A percentile compares a stretch with the other conserved stretches of the same genome.
Conservation (phyloP, 805 yeast species). For the Yamadazyma laniorum region DNA sequence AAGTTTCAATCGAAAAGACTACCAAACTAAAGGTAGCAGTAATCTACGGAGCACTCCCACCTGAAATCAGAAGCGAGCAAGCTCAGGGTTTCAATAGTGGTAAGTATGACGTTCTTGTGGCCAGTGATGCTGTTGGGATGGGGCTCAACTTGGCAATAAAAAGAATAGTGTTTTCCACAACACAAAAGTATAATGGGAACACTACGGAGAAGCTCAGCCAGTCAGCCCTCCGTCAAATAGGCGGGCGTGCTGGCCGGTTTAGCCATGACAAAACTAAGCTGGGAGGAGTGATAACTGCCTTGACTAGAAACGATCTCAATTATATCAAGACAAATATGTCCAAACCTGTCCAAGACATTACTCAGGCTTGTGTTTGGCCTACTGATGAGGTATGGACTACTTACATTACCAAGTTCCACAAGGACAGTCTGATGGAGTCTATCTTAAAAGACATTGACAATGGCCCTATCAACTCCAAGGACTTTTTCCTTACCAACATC, state of each 20-base stretch:
- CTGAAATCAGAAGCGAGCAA: slow-evolving; percentile 86
- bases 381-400: slow-evolving; percentile 66
- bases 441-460: slow-evolving; percentile 8
- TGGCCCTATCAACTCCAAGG: slow-evolving; percentile 6
- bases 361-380: slow-evolving; percentile 77
- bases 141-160: slow-evolving; percentile 86
- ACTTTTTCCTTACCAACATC: slow-evolving; percentile 11
- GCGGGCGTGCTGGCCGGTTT: slow-evolving; percentile 93
- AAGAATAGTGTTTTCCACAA: slow-evolving; percentile 71
- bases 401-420: slow-evolving; percentile 56
- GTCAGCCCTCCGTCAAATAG: slow-evolving; percentile 85
- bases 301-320: slow-evolving; percentile 41
- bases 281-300: slow-evolving; percentile 55
- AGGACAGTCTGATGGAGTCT: slow-evolving; percentile 2
- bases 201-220: slow-evolving; percentile 46
- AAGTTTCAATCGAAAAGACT: slow-evolving; percentile 62
- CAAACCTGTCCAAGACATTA: slow-evolving; percentile 50
- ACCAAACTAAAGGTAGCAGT: slow-evolving; percentile 77
- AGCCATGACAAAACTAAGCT: slow-evolving; percentile 32
- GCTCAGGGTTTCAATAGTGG: slow-evolving; percentile 80
- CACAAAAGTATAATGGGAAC: slow-evolving; percentile 69
- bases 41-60: slow-evolving; percentile 93
- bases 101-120: slow-evolving; percentile 77
- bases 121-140: slow-evolving; percentile 98
- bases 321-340: slow-evolving; percentile 48